phyloP scores from a whole-genome alignment of 2,329 filamentous ascomycete genomes.

The Phialemoniopsis sp. region DNA sequence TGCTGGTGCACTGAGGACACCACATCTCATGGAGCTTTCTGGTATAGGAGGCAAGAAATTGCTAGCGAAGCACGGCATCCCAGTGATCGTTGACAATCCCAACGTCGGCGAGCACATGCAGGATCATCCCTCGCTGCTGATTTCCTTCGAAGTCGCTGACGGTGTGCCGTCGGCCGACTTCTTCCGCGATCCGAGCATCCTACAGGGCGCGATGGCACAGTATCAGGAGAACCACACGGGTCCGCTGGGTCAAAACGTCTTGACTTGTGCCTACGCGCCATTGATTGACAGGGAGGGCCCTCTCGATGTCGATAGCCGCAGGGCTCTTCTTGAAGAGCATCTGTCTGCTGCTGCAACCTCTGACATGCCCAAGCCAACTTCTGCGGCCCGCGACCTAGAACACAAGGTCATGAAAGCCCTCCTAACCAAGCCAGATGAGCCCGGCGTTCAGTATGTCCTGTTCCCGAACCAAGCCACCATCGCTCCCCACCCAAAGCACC shows the following conservation, averaged over 20 bases:
- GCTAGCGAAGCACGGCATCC: constrained; percentile 32
- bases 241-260: constrained; percentile 25
- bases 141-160: constrained; percentile 27
- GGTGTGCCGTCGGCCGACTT: constrained; percentile 22
- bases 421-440: constrained; percentile 13
- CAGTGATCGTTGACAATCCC: constrained; percentile 32
- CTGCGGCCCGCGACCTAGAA: constrained; percentile 9
- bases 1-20: constrained; percentile 30
- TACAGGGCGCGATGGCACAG: constrained; percentile 15
- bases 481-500: constrained; percentile 11
- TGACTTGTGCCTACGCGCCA: constrained; percentile 19
- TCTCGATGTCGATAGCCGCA: constrained; percentile 11
- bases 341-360: neutral
- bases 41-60: constrained; percentile 29
- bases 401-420: constrained; percentile 13
- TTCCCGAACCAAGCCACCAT: constrained; percentile 16
- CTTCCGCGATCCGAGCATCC: constrained; percentile 14
- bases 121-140: constrained; percentile 25
- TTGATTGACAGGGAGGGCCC: constrained; percentile 12
- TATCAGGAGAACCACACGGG: constrained; percentile 21
- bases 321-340: constrained; percentile 13
- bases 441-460: constrained; percentile 17
- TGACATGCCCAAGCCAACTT: neutral
- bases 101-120: constrained; percentile 41
- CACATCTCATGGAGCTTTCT: constrained; percentile 26